Evolutionary conservation across 805 yeast genomes (phyloP), one percentile per base, ranked within the genome.

Genomic region (Saccharomycopsis fibuligera): DNA sequence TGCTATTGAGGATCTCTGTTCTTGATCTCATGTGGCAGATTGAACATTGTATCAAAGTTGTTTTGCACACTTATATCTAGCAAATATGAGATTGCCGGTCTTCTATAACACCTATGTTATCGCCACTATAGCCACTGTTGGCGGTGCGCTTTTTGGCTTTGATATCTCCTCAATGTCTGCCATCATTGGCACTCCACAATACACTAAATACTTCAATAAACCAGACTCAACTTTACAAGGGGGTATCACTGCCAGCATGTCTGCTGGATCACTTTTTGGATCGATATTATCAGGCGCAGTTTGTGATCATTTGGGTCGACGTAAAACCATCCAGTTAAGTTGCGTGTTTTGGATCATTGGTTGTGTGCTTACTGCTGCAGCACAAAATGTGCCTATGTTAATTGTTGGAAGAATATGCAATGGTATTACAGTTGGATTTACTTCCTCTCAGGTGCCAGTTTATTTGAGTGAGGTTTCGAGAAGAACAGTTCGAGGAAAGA

Each of bases 381-480:
- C 78, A 12, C 69, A 62, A 47, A 64, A 69, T 55, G 58, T 63
- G 21, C 70, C 67, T 24, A 75, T 70, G 60, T 64, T 71, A 51
- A 50, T 50, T 46, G 66, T 81, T 54, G 91, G 86, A 17, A 76
- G 95, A 69, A 78, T 81, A 40, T 60, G 80, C 24, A 76, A 85
- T 21, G 89, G 95, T 55, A 55, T 83, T 41, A 93, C 91, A 57
- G 83, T 79, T 54, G 93, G 93, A 51, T 62, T 83, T 61, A 78
- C 78, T 60, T 81, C 90, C 8, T 78, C 89, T 10, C 81, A 89
- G 27, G 81, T 83, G 47, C 95, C 95, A 14, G 81, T 83, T 54
- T 85, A 85, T 78, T 90, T 83, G 62, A 74, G 90, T 2, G 95
- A 86, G 64, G 74, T 79, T 64, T 75, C 88, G 36, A 76, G 74